phyloP scores from a whole-genome alignment of 208 protist species.

The Leishmania aethiopica region DNA sequence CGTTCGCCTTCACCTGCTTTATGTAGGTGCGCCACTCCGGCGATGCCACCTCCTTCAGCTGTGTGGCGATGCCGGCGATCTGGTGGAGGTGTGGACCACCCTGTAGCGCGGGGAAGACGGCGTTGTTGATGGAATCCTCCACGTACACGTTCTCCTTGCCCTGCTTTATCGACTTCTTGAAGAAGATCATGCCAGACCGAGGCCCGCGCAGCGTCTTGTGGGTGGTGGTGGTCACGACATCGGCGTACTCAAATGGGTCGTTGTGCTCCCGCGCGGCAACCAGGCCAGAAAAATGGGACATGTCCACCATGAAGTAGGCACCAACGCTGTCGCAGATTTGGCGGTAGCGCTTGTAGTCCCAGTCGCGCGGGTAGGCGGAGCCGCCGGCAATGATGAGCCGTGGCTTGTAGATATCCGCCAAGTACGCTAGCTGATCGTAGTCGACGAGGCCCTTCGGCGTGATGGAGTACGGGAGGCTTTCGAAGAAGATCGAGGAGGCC shows the following conservation, averaged over 20 bases:
- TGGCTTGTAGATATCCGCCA: conserved; percentile 94
- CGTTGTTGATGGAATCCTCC: conserved; percentile 94
- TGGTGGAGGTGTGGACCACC: conserved; percentile 99
- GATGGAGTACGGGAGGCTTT: conserved; percentile 97
- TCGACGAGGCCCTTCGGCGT: conserved; percentile 95
- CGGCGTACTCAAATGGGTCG: conserved; percentile 96
- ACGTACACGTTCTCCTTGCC: conserved; percentile 80
- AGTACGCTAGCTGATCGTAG: conserved; percentile 94
- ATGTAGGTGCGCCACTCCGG: conserved; percentile 96
- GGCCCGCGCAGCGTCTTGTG: conserved; percentile 99
- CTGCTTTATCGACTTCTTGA: conserved; percentile 80
- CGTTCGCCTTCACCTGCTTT: conserved; percentile 93
- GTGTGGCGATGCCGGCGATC: conserved; percentile 97
- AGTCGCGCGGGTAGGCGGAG: conserved; percentile 98
- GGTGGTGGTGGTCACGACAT: conserved; percentile 99
- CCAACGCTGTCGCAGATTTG: conserved; percentile 89
- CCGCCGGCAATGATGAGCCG: conserved; percentile 96
- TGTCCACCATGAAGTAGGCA: conserved; percentile 97
- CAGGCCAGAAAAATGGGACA: conserved; percentile 98
- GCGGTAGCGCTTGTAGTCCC: conserved; percentile 95
- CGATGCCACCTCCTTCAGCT: conserved; percentile 95
- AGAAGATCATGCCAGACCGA: conserved; percentile 98
- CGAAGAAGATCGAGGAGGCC: conserved; percentile 97
- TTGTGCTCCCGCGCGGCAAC: conserved; percentile 88
- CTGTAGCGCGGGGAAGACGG: conserved; percentile 98